Base-by-base conservation (phyloP, 805 yeast genomes). In the Candida oleophila region DNA sequence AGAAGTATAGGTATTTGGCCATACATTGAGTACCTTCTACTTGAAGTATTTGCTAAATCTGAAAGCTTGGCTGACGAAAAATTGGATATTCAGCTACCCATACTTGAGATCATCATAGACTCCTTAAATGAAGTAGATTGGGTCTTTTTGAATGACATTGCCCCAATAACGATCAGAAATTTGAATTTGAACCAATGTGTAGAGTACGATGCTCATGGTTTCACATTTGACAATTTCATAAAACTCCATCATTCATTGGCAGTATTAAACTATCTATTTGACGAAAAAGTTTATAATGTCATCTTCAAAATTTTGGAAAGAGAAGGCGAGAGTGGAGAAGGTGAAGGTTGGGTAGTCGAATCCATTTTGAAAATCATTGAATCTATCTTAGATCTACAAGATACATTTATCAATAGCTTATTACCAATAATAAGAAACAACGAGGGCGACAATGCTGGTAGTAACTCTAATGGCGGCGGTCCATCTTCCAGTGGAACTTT, bases 1-100 rank as follows among this genome's bases (percentile, higher is more conserved):
- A 75, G 96, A 55, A 60, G 64, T 43, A 62, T 73, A 15, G 96
- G 96, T 2, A 64, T 89, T 4, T 81, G 90, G 80, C 89, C 94
- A 2, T 92, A 91, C 55, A 61, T 87, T 45, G 92, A 89, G 44
- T 89, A 80, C 55, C 60, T 90, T 12, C 57, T 87, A n/a, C 66
- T 76, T 11, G 87, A 85, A 38, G 80, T 90, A 0, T 80, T 90
- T 52, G 77, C 76, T 4, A 77, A 80, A 21, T 68, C 87, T 2
- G 44, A 66, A 2, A 63, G 71, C 7, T 61, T 79, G 3, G 59
- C 60, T 22, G 28, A 66, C 47, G 76, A 76, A 3, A 71, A 65
- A 42, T 48, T 64, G 8, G 60, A 72, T 1, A 54, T 91, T 9
- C 91, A 87, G 55, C 50, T 64, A 2, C 71, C 77, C 1, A 71